A percentile compares a stretch with the other conserved stretches of the same genome.
These are phyloP conservation scores for Hymenoscyphus repandus DNA, from an alignment of 2,329 filamentous ascomycete species.

Conservation along the genomic window DNA sequence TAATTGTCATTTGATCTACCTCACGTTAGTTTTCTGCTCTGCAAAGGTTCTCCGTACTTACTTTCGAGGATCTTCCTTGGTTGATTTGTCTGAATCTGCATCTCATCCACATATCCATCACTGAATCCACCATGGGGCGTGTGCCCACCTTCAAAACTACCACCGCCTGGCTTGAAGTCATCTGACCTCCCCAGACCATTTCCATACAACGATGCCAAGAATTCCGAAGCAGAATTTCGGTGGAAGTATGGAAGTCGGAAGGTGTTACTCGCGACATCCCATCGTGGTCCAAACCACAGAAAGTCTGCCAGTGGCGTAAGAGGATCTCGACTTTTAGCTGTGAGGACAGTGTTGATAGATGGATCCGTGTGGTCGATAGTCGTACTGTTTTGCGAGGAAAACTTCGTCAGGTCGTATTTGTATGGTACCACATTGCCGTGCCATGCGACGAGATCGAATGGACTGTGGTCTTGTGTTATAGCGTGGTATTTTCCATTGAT, in stretches of 20 bases:
- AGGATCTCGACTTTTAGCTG: conserved; percentile 47
- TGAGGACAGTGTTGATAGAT: conserved; percentile 60
- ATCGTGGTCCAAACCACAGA: conserved; percentile 61
- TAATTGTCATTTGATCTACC: conserved; percentile 43
- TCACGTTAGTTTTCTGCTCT: conserved; percentile 38
- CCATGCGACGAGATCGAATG: conserved; percentile 75
- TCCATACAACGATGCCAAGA: conserved; percentile 39
- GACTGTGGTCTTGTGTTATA: conserved; percentile 62
- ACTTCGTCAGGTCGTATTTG: conserved; percentile 46
- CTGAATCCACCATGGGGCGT: conserved; percentile 40
- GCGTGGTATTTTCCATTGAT: conserved; percentile 60
- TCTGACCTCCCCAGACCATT: conserved; percentile 38
- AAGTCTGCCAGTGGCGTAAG: conserved; percentile 59
- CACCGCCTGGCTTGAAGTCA: conserved; percentile 44
- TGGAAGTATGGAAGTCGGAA: conserved; percentile 56
- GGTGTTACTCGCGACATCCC: conserved; percentile 55
- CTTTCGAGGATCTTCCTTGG: conserved; percentile 39
- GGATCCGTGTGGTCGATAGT: conserved; percentile 63
- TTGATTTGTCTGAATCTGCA: conserved; percentile 38
- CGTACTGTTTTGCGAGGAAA: conserved; percentile 54
- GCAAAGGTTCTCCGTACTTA: conserved; percentile 33
- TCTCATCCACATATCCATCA: conserved; percentile 40
- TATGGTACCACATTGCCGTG: conserved; percentile 66
- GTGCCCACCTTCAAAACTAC: conserved; percentile 35
- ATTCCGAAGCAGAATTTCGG: conserved; percentile 44